Base-by-base conservation (phyloP, 805 yeast genomes). In the Saturnispora bothae region DNA sequence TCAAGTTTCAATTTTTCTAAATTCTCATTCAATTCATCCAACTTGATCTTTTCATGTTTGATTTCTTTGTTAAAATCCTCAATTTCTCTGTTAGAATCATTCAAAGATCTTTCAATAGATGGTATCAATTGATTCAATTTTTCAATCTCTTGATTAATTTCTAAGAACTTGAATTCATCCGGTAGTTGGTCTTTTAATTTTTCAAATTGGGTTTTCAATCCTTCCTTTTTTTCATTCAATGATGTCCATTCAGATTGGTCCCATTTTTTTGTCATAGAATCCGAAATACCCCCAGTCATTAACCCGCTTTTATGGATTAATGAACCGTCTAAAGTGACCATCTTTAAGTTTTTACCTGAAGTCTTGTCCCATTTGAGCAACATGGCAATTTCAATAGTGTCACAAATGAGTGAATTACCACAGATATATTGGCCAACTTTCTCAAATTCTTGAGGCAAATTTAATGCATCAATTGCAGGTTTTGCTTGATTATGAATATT, bases 251-350 rank as follows among this genome's bases (percentile, higher is more conserved):
- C 83, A 31, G 72, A 69, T 50, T 80, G 84, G 54, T 78, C 85
- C 94, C 94, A 84, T 45, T 72, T 68, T 40, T 61, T 45, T 10
- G 67, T 64, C n/a, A 65, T 58, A 28, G 64, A 64, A n/a, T 65
- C 65, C 5, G 74, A 66, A 21, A 66, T 61, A 47, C 96, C 96
- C 55, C 96, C 96, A 7, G 96, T 81, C 94, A 92, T 84, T 27
- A 86, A 65, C 5, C 95, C 95, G 4, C 89, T 78, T 50, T 75
- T 76, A 52, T 84, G 85, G 33, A 92, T 82, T 22, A 86, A 65
- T 0, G 89, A 73, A 2, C 98, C 98, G 35, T 84, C 85, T 12
- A 84, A 50, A 1, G 95, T 73, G 2, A 88, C 94, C 34, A 82
- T 56, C 54, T 83, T 85, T 29, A 73, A 75, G 34, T 69, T 68